Percentiles rank a stretch among this genome's conserved stretches.
phyloP scores from a whole-genome alignment of 108 stramenopile species.

The Schizochytrium sp. region DNA sequence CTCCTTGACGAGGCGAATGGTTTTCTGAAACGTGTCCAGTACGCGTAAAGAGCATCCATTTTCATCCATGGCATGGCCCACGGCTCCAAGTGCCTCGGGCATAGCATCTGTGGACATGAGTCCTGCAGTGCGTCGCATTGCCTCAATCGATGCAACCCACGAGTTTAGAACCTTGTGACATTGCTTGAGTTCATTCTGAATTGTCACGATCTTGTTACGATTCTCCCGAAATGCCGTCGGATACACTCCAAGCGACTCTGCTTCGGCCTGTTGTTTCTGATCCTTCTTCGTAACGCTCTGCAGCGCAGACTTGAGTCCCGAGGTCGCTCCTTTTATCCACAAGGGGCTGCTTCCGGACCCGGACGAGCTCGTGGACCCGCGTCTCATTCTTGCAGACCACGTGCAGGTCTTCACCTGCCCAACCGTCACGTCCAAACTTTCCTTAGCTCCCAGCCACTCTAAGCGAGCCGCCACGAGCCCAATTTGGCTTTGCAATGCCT shows the following conservation, averaged over 20 bases:
- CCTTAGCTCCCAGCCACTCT: too few relatives aligned
- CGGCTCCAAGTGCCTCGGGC: neutral
- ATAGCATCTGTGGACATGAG: slow-evolving; percentile 7
- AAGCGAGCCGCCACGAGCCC: too few relatives aligned
- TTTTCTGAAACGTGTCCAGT: neutral
- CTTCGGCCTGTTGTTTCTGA: slow-evolving; percentile 25
- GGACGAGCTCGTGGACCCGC: neutral
- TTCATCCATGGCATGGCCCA: neutral
- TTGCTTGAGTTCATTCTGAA: neutral
- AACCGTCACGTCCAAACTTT: too few relatives aligned
- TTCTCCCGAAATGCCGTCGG: neutral
- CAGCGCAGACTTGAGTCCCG: neutral
- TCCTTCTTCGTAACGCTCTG: slow-evolving; percentile 8
- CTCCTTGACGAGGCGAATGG: slow-evolving; percentile 37
- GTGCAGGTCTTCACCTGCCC: too few relatives aligned
- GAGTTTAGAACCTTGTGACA: neutral
- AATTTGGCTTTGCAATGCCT: too few relatives aligned
- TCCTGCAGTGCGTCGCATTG: slow-evolving; percentile 18
- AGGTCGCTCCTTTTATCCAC: neutral
- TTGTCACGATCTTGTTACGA: neutral
- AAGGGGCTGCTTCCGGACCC: neutral
- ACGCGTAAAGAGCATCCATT: neutral
- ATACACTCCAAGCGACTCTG: neutral
- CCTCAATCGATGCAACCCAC: slow-evolving; percentile 11
- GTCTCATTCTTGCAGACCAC: too few relatives aligned